Evolutionary conservation across 2,329 filamentous ascomycete genomes (phyloP).

Genomic region (Clonostachys solani): DNA sequence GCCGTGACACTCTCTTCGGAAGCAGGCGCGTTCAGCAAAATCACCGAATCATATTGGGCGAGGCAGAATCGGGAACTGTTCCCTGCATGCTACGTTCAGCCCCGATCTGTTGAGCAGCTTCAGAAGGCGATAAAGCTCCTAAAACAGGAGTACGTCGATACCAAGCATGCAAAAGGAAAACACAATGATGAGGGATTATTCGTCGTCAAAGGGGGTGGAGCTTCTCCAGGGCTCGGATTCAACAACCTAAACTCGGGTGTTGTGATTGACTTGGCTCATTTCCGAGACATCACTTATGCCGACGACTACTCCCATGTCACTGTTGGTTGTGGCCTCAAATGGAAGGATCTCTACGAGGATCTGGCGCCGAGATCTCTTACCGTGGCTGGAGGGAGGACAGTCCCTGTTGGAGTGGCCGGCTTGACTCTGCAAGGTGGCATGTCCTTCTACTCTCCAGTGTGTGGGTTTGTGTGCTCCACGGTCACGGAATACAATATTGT

Average conservation of each 20-base stretch:
- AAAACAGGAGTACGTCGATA: no score
- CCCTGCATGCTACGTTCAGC: no score
- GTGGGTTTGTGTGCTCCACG: conserved; percentile 42
- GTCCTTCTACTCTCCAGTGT: conserved; percentile 36
- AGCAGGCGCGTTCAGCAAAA: no score
- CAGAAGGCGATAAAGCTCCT: no score
- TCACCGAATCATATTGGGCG: no score
- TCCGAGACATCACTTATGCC: conserved; percentile 28
- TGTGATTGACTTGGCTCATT: conserved; percentile 32
- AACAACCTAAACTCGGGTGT: conserved; percentile 34
- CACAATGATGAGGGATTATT: conserved; percentile 20
- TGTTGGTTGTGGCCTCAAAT: conserved; percentile 37
- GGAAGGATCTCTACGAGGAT: conserved; percentile 32
- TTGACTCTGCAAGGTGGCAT: conserved; percentile 42
- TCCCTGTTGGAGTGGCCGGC: conserved; percentile 36
- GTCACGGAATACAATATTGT: conserved; percentile 41
- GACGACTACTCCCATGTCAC: conserved; percentile 24
- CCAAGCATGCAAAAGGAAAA: no score
- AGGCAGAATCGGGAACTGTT: no score
- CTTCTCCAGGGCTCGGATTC: conserved; percentile 36
- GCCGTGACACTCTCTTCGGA: no score
- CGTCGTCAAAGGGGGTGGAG: conserved; percentile 45
- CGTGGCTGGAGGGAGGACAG: conserved; percentile 32
- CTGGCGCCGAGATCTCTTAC: conserved; percentile 29
- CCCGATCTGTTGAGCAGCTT: no score